Evolutionary conservation across 2,329 filamentous ascomycete genomes (phyloP).

Genomic region (Drechslerella dactyloides): DNA sequence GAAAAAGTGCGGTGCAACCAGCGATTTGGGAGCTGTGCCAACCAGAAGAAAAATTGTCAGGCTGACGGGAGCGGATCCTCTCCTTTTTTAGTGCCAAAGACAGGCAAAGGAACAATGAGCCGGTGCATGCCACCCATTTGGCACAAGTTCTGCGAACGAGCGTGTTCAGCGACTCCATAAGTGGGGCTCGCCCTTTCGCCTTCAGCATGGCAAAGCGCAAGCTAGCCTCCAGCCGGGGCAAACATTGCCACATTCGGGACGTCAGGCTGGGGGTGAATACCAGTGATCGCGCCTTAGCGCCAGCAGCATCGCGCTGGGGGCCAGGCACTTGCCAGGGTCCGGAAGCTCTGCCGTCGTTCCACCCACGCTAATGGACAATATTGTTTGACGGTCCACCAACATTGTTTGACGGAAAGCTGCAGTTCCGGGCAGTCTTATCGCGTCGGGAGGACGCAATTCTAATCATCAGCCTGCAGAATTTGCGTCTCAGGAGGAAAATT

Average conservation of each 20-base stretch:
- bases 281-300: conserved; percentile 26
- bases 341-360: conserved; percentile 47
- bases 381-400: conserved; percentile 16
- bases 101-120: background rate
- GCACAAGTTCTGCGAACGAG: conserved; percentile 32
- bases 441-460: background rate
- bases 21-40: conserved; percentile 19
- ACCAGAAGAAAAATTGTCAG: conserved; percentile 24
- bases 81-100: conserved; percentile 47
- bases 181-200: conserved; percentile 33
- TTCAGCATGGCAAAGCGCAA: conserved; percentile 27
- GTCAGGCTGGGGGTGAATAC: background rate
- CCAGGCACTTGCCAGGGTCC: too few relatives aligned
- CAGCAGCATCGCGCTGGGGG: conserved; percentile 20
- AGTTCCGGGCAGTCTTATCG: background rate
- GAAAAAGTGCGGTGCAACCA: conserved; percentile 4
- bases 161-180: conserved; percentile 18
- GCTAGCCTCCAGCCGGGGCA: conserved; percentile 8
- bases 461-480: too few relatives aligned
- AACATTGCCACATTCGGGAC: conserved; percentile 16
- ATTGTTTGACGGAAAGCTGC: conserved; percentile 6
- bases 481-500: too few relatives aligned
- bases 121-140: conserved; percentile 10
- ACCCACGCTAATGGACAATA: conserved; percentile 18
- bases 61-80: conserved; percentile 50